Conservation (phyloP, 1,284 basidiomycete species). For the Ceratobasidium theobromae region DNA sequence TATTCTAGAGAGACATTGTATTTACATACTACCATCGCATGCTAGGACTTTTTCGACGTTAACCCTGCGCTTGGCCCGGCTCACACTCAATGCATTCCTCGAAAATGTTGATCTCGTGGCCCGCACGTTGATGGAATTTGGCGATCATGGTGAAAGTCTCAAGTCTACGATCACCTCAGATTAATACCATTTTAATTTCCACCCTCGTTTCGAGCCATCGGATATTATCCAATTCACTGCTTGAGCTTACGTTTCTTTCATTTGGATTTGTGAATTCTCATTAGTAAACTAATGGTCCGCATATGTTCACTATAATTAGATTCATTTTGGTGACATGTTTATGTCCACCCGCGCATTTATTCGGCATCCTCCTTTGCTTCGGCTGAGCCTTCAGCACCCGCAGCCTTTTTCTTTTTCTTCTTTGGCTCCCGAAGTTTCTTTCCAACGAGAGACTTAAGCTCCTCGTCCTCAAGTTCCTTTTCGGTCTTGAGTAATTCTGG, state of each 20-base stretch:
- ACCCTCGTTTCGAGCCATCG: background rate
- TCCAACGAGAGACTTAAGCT: constrained; percentile 74
- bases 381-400: constrained; percentile 50
- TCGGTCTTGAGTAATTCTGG: constrained; percentile 85
- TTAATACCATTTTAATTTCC: background rate
- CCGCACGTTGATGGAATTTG: constrained; percentile 79
- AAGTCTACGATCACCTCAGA: background rate
- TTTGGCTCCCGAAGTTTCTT: constrained; percentile 85
- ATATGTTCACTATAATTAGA: background rate
- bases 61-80: constrained; percentile 78
- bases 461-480: constrained; percentile 86
- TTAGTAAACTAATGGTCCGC: no score
- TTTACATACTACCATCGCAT: constrained; percentile 10
- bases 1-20: background rate
- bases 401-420: constrained; percentile 88
- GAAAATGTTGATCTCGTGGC: constrained; percentile 84
- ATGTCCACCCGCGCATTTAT: background rate
- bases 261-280: no score
- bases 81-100: constrained; percentile 80
- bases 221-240: background rate
- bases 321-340: background rate
- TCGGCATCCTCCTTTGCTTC: constrained; percentile 37
- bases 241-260: background rate
- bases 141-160: constrained; percentile 53
- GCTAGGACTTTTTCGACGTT: constrained; percentile 67